These are phyloP conservation scores for Bryoglossum gracile DNA, from an alignment of 495 filamentous ascomycete genomes.

Conservation along the genomic window DNA sequence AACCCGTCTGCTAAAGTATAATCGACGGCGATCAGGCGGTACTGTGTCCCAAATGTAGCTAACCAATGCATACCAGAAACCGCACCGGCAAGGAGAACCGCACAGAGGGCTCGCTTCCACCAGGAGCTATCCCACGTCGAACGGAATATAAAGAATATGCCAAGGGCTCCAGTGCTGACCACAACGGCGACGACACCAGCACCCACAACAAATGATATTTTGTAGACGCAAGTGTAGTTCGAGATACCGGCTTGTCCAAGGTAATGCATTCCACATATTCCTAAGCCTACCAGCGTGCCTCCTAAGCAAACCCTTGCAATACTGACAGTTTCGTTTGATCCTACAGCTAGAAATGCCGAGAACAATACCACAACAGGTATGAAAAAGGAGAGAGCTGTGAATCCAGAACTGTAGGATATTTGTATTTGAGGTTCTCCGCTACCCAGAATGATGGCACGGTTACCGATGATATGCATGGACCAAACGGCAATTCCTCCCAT, in stretches of 20 bases:
- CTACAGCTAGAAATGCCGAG: conserved; percentile 60
- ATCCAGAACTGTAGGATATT: conserved; percentile 63
- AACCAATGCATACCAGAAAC: conserved; percentile 90
- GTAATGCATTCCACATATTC: conserved; percentile 88
- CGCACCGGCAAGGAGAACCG: conserved; percentile 58
- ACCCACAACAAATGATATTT: conserved; percentile 51
- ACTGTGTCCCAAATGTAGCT: conserved; percentile 50
- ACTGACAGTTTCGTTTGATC: conserved; percentile 45
- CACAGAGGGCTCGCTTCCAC: conserved; percentile 65
- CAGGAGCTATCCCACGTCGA: conserved; percentile 71
- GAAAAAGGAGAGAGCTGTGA: conserved; percentile 73
- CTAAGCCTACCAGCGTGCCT: conserved; percentile 60
- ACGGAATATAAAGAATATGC: conserved; percentile 69
- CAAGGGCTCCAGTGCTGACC: conserved; percentile 58
- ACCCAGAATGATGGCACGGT: conserved; percentile 66
- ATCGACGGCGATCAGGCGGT: conserved; percentile 9
- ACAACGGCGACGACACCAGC: conserved; percentile 64
- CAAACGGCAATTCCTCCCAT: conserved; percentile 81
- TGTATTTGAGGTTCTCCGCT: conserved; percentile 54
- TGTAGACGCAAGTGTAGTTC: conserved; percentile 64
- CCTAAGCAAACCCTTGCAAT: conserved; percentile 52
- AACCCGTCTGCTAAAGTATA: conserved; percentile 27
- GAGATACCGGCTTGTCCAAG: conserved; percentile 73
- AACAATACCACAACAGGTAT: conserved; percentile 69
- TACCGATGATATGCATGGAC: conserved; percentile 74